Evolutionary conservation across 2,329 filamentous ascomycete genomes (phyloP).

Genomic region (Sclerotinia sclerotiorum): DNA sequence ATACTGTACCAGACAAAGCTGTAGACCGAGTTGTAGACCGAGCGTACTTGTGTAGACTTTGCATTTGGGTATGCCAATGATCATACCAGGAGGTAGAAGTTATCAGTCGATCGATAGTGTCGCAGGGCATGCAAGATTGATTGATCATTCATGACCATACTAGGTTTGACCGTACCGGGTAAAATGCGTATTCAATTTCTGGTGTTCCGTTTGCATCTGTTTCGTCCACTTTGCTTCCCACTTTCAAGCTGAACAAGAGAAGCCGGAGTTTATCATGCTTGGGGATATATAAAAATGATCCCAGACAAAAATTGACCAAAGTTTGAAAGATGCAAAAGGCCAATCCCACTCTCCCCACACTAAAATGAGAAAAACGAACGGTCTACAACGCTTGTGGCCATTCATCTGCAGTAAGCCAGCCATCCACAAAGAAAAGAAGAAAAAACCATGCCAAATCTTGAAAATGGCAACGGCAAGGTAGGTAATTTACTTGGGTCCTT

Average conservation of each 20-base stretch:
- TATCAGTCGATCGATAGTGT: constrained; percentile 21
- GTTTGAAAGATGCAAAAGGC: not conserved
- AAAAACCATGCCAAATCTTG: constrained; percentile 2
- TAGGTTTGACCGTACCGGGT: constrained; percentile 16
- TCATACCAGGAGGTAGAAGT: constrained; percentile 17
- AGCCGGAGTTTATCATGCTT: constrained; percentile 17
- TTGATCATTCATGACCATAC: constrained; percentile 21
- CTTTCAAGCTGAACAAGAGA: constrained; percentile 23
- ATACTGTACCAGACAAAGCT: constrained; percentile 14
- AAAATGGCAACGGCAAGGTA: not conserved
- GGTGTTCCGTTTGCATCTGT: constrained; percentile 11
- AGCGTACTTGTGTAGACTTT: constrained; percentile 13
- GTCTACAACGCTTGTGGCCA: constrained; percentile 17
- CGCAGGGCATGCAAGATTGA: constrained; percentile 21
- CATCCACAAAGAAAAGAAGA: constrained; percentile 14
- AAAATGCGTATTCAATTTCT: constrained; percentile 13
- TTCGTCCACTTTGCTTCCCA: constrained; percentile 10
- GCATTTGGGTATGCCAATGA: constrained; percentile 16
- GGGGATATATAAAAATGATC: constrained; percentile 10
- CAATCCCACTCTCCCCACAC: constrained; percentile 23
- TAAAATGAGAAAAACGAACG: constrained; percentile 18
- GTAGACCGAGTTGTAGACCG: constrained; percentile 14
- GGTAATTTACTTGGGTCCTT: constrained; percentile 4
- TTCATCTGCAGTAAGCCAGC: constrained; percentile 20
- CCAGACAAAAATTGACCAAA: constrained; percentile 18